Evolutionary conservation across 306 rosid species (phyloP).

Genomic region (Senna tora): DNA sequence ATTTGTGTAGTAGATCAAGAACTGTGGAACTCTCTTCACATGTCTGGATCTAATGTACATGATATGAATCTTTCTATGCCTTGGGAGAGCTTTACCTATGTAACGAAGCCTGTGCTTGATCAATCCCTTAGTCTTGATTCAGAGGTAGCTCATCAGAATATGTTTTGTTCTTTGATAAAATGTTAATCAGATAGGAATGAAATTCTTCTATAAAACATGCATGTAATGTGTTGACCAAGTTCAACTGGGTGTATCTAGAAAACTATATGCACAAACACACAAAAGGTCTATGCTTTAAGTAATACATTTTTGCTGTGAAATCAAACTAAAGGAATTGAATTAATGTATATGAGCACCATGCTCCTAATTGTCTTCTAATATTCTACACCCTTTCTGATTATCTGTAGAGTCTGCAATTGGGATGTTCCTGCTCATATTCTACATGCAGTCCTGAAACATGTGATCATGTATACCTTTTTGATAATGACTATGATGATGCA

Average conservation of each 20-base stretch:
- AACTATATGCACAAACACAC: background rate
- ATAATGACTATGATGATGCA: constrained; percentile 90
- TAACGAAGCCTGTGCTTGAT: constrained; percentile 71
- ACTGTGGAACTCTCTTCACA: constrained; percentile 56
- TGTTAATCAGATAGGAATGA: constrained; percentile 24
- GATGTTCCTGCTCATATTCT: constrained; percentile 75
- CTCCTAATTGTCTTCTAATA: constrained; percentile 24
- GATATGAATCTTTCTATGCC: constrained; percentile 52
- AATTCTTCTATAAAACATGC: constrained; percentile 14
- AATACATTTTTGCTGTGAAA: background rate
- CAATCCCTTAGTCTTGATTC: constrained; percentile 63
- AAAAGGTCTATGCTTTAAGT: constrained; percentile 7
- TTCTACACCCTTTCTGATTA: constrained; percentile 20
- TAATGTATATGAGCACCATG: constrained; percentile 12
- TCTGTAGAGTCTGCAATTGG: constrained; percentile 73
- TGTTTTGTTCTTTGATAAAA: constrained; percentile 33
- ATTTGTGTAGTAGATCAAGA: constrained; percentile 75
- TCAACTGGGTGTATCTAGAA: background rate
- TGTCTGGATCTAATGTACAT: constrained; percentile 48
- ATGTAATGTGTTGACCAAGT: constrained; percentile 2
- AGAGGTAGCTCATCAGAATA: constrained; percentile 61
- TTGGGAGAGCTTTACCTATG: constrained; percentile 84
- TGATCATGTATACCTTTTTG: constrained; percentile 92
- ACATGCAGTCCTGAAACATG: constrained; percentile 85
- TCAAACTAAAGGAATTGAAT: constrained; percentile 21